phyloP scores from a whole-genome alignment of 1,284 basidiomycete species.

The Pholiota adiposa region DNA sequence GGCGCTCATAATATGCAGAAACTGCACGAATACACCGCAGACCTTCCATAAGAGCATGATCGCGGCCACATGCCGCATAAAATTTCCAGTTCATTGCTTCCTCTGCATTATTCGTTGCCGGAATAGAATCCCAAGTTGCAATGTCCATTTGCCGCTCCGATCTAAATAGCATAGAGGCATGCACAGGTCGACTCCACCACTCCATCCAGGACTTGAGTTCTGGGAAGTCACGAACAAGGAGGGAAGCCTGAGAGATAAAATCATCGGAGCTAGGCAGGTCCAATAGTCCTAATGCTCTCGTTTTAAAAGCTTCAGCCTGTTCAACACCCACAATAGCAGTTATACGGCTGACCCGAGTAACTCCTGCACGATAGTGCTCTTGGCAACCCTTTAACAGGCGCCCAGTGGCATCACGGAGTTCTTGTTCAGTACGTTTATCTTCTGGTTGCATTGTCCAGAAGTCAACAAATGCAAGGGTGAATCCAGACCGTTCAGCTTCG shows the following conservation, averaged over 20 bases:
- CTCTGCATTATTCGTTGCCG: slow-evolving; percentile 34
- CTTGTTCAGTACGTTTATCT: slow-evolving; percentile 16
- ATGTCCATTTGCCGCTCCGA: slow-evolving; percentile 25
- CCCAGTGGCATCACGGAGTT: slow-evolving; percentile 24
- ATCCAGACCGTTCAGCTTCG: slow-evolving; percentile 32
- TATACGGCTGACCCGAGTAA: slow-evolving; percentile 29
- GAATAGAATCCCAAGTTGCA: slow-evolving; percentile 29
- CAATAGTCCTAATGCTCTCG: slow-evolving; percentile 18
- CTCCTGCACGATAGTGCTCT: slow-evolving; percentile 31
- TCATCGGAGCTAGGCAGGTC: slow-evolving; percentile 4
- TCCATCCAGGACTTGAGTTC: slow-evolving; percentile 27
- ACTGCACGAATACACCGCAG: slow-evolving; percentile 22
- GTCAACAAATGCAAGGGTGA: slow-evolving; percentile 32
- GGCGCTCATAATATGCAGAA: slow-evolving; percentile 19
- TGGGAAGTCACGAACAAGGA: slow-evolving; percentile 26
- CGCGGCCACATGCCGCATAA: slow-evolving; percentile 25
- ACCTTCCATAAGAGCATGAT: slow-evolving; percentile 27
- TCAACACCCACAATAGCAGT: slow-evolving; percentile 24
- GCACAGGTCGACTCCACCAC: slow-evolving; percentile 32
- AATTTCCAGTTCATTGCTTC: slow-evolving; percentile 37
- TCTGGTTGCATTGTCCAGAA: slow-evolving; percentile 10
- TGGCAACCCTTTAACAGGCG: slow-evolving; percentile 30
- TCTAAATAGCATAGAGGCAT: slow-evolving; percentile 33
- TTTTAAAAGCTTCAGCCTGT: slow-evolving; percentile 15
- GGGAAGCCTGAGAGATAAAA: slow-evolving; percentile 11